phyloP scores from a whole-genome alignment of 148 eudicot genomes.

The Cornus florida region DNA sequence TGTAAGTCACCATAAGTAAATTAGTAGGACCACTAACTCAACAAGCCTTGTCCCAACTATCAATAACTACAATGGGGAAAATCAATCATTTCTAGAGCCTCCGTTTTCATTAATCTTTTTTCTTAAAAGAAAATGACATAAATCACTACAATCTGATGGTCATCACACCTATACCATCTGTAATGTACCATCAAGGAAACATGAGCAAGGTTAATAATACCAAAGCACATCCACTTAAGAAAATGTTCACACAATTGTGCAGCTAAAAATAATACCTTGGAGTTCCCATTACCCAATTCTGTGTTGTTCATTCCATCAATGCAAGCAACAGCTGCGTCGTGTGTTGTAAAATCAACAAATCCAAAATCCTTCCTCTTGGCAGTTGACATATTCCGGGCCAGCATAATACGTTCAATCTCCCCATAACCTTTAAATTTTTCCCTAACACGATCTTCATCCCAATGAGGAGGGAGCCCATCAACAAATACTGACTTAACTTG shows the following conservation, averaged over 20 bases:
- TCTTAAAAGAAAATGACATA: no score
- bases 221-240: not conserved
- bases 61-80: not conserved
- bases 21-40: slow-evolving; percentile 1
- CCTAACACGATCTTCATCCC: slow-evolving; percentile 83
- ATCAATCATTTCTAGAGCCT: no score
- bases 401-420: slow-evolving; percentile 63
- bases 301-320: slow-evolving; percentile 62
- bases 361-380: slow-evolving; percentile 94
- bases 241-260: not conserved
- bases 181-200: not conserved
- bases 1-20: not conserved
- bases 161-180: no score
- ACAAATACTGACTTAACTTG: slow-evolving; percentile 86
- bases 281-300: slow-evolving; percentile 63
- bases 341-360: slow-evolving; percentile 76
- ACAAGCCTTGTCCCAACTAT: no score
- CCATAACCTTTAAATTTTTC: slow-evolving; percentile 64
- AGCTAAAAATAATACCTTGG: slow-evolving; percentile 46
- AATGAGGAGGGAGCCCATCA: slow-evolving; percentile 79
- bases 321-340: slow-evolving; percentile 85
- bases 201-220: not conserved
- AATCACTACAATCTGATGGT: no score
- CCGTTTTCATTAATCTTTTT: no score
- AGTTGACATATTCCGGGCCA: slow-evolving; percentile 77